Percentiles rank a stretch among this genome's conserved stretches.
Conservation (phyloP, 2,329 filamentous ascomycete genomes). For the Mollisia scopiformis region DNA sequence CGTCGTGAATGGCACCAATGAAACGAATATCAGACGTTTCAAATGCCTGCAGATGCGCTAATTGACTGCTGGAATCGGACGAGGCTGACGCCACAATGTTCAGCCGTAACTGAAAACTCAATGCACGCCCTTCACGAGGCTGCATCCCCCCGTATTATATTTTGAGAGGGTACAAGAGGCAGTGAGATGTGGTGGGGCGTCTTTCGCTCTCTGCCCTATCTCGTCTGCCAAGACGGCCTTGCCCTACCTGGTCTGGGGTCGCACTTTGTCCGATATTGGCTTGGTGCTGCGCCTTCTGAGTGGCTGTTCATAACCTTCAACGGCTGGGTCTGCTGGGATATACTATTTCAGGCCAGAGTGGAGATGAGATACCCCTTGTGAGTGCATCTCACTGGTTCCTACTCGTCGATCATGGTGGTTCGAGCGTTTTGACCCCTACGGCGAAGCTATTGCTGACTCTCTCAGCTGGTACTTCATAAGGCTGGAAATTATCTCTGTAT, state of each 20-base stretch:
- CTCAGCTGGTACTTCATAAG: not conserved
- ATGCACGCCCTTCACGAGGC: not conserved
- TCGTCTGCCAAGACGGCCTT: not conserved
- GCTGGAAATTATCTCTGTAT: not conserved
- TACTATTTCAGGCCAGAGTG: not conserved
- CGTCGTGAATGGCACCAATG: no score
- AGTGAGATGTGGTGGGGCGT: not conserved
- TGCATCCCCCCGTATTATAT: not conserved
- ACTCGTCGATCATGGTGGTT: not conserved
- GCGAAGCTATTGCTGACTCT: not conserved
- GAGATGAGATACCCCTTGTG: not conserved
- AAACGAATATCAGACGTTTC: slow-evolving; percentile 1
- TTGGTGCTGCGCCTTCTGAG: not conserved
- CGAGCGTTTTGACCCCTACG: not conserved
- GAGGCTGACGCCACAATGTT: slow-evolving; percentile 4
- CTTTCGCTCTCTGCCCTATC: not conserved
- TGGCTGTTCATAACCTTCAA: no score
- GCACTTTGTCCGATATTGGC: not conserved
- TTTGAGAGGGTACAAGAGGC: not conserved
- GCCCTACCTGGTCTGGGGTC: not conserved
- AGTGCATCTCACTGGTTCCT: not conserved
- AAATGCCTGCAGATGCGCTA: not conserved
- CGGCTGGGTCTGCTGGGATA: no score
- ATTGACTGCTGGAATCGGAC: not conserved
- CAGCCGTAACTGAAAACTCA: not conserved